Percentiles rank a stretch among this genome's conserved stretches.
These are phyloP conservation scores for Artemisia argyi DNA, from an alignment of 129 eudicot species.

Conservation along the genomic window DNA sequence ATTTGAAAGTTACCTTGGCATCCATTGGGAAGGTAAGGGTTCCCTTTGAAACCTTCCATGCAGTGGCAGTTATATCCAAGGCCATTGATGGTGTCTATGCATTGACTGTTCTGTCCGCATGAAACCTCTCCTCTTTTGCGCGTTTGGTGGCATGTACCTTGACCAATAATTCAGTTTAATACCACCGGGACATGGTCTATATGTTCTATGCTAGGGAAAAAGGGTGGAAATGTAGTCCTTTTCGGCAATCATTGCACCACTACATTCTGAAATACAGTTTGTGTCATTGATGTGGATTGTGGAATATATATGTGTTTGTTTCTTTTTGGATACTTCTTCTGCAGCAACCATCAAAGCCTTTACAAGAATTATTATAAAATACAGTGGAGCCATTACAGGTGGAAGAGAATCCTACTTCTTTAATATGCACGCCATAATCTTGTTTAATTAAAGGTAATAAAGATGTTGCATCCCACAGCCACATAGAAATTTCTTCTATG, in stretches of 20 bases:
- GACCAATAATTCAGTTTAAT: slow-evolving; percentile 34
- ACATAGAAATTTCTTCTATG: slow-evolving; percentile 12
- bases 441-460: no score
- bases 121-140: background rate
- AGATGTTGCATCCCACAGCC: slow-evolving; percentile 27
- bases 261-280: background rate
- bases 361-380: background rate
- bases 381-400: background rate
- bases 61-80: slow-evolving; percentile 36
- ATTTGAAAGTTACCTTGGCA: slow-evolving; percentile 31
- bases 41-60: slow-evolving; percentile 29
- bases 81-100: slow-evolving; percentile 25
- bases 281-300: background rate
- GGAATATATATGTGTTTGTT: background rate
- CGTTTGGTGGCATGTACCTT: slow-evolving; percentile 19
- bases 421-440: background rate
- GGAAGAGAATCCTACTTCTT: slow-evolving; percentile 9
- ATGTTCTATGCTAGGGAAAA: background rate
- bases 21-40: slow-evolving; percentile 32
- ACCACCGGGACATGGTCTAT: slow-evolving; percentile 6
- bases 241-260: slow-evolving; percentile 15
- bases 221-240: background rate
- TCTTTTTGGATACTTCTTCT: slow-evolving; percentile 9
- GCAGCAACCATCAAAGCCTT: slow-evolving; percentile 29
- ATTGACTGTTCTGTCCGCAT: slow-evolving; percentile 27